Base-by-base conservation (phyloP, 352 stramenopile species). In the Pythium dissotocum region DNA sequence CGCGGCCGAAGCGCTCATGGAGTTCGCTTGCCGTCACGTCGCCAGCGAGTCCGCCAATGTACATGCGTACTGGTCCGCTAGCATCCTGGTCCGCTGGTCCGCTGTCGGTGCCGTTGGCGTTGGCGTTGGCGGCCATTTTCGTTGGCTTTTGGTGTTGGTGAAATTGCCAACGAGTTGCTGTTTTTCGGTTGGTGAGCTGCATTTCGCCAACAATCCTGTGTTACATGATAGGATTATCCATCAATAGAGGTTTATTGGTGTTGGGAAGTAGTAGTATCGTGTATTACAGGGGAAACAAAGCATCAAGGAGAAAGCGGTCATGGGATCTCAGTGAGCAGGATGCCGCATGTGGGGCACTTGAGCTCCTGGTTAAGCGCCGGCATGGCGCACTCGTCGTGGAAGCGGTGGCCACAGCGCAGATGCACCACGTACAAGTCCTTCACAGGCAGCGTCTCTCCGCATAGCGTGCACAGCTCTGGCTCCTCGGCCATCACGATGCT, bases 301-400 rank as follows among this genome's bases (percentile, higher is more conserved):
- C 21, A 24, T 24, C 21, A 24, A 24, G 21, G 21, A 24, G 2
- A 38, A 4, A 38, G 33, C 1, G 6, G 33, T 44, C 36, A 71
- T 35, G 46, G 16, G n/a, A 71, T 33, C 30, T 66, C 49, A 40
- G 52, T 24, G 10, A 71, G 21, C 18, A n/a, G n/a, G 18, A 58
- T 12, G 32, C 74, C 76, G 36, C 80, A 91, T 8, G 71, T 85
- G 8, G 82, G 80, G 46, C 84, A 93, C 32, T 72, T 42, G 44
- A 90, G 73, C 9, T 51, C 58, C 58, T 85, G 72, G 58, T 90
- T 93, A 42, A 90, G 71, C 63, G 84, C 87, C 24, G 71, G 63
- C 2, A 89, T 65, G 32, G 87, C 75, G 65, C 82, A 90, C 57
- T 90, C 80, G 67, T 93, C 82, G 69, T 93, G 82, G 70, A 90